Conservation (phyloP, 352 stramenopile species). For the Globisporangium orthogonon region DNA sequence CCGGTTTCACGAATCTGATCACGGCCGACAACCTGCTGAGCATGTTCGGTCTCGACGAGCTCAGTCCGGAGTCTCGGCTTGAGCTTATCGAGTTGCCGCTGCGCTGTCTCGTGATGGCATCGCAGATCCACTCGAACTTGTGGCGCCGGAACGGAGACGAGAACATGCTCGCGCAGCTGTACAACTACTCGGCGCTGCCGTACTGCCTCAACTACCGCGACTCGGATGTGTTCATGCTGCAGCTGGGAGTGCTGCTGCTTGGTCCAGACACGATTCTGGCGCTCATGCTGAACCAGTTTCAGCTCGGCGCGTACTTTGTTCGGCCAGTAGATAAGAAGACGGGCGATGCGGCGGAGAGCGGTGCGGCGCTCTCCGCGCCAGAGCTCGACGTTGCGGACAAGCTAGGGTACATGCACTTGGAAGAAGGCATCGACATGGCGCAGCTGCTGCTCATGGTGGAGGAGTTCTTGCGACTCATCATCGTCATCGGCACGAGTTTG, state of each 20-base stretch:
- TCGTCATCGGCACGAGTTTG: slow-evolving; percentile 70
- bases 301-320: slow-evolving; percentile 65
- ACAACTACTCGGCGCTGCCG: slow-evolving; percentile 85
- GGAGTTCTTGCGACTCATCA: slow-evolving; percentile 76
- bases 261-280: slow-evolving; percentile 56
- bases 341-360: neutral
- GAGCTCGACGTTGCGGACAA: slow-evolving; percentile 11
- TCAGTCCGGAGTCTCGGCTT: slow-evolving; percentile 34
- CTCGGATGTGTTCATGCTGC: slow-evolving; percentile 72
- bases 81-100: slow-evolving; percentile 78
- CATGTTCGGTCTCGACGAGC: slow-evolving; percentile 49
- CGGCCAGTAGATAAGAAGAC: slow-evolving; percentile 2
- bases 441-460: slow-evolving; percentile 77
- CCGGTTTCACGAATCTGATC: slow-evolving; percentile 42
- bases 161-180: slow-evolving; percentile 86
- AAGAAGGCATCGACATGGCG: slow-evolving; percentile 61
- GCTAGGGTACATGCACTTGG: slow-evolving; percentile 40
- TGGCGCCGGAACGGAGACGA: slow-evolving; percentile 86
- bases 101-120: slow-evolving; percentile 79
- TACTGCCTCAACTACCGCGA: slow-evolving; percentile 87
- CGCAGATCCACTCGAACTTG: slow-evolving; percentile 83
- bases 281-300: slow-evolving; percentile 74
- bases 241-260: slow-evolving; percentile 61
- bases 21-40: slow-evolving; percentile 37
- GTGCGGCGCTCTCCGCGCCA: slow-evolving; percentile 4